These are phyloP conservation scores for Scutellaria galericulata DNA, from an alignment of 257 asterid species.

Conservation along the genomic window DNA sequence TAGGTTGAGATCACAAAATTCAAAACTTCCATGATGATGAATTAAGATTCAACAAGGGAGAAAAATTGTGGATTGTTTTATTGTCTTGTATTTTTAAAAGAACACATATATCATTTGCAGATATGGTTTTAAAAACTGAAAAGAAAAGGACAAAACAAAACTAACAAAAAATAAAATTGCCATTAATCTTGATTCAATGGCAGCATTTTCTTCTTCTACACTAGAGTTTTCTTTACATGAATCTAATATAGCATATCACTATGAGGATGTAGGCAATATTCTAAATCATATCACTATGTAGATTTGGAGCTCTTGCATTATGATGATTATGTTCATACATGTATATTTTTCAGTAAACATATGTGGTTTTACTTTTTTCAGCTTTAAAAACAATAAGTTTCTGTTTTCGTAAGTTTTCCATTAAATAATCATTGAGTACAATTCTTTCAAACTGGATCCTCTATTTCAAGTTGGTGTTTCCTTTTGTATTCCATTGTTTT, in stretches of 20 bases:
- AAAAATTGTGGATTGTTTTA: too few relatives aligned
- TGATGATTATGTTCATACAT: background rate
- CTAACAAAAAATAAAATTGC: background rate
- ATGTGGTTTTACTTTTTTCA: background rate
- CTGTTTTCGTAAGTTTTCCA: too few relatives aligned
- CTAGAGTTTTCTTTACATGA: too few relatives aligned
- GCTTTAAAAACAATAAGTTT: too few relatives aligned
- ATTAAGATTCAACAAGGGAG: too few relatives aligned
- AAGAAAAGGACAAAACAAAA: background rate
- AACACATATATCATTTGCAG: background rate
- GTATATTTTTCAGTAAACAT: too few relatives aligned
- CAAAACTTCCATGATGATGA: background rate
- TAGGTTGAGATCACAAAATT: constrained; percentile 15
- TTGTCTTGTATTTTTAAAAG: too few relatives aligned
- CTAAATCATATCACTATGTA: background rate
- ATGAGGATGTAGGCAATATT: background rate
- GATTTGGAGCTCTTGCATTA: background rate
- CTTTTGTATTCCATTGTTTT: too few relatives aligned
- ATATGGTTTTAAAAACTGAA: background rate
- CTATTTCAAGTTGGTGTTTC: too few relatives aligned
- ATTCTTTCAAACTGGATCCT: too few relatives aligned
- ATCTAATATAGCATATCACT: background rate
- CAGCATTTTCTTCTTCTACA: background rate
- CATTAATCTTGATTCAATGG: background rate
- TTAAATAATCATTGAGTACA: too few relatives aligned